Conservation (phyloP, 169 alveolate genomes). For the Sarcocystis neurona region DNA sequence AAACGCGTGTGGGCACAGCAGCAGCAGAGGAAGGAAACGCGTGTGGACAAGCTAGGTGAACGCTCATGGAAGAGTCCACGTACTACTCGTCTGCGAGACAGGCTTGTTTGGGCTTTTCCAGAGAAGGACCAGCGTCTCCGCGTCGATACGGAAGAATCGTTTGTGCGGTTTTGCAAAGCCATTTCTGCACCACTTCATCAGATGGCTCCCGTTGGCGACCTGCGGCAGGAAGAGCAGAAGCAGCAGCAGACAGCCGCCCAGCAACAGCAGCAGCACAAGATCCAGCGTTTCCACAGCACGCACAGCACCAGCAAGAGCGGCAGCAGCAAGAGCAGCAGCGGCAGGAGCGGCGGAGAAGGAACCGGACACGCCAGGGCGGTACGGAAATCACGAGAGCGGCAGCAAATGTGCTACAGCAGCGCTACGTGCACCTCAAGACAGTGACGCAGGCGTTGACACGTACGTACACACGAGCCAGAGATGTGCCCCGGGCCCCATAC, state of each 20-base stretch:
- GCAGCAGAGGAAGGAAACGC: not conserved
- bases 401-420: no score
- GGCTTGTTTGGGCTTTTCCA: constrained; percentile 44
- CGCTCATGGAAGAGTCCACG: no score
- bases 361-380: no score
- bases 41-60: not conserved
- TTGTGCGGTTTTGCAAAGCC: constrained; percentile 26
- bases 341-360: not conserved
- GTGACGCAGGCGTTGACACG: no score
- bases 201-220: constrained; percentile 1
- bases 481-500: no score
- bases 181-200: constrained; percentile 44
- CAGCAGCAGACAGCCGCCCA: not conserved
- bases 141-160: constrained; percentile 17
- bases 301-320: constrained; percentile 9
- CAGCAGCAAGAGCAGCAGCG: not conserved
- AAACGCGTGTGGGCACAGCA: not conserved
- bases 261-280: not conserved
- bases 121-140: constrained; percentile 2
- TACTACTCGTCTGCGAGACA: constrained; percentile 20
- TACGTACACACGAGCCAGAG: no score
- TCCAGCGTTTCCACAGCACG: no score
- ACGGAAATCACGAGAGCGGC: no score
- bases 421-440: no score
- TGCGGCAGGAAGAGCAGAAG: not conserved